phyloP scores from a whole-genome alignment of 2,329 filamentous ascomycete genomes.

The Gaeumannomyces tritici region DNA sequence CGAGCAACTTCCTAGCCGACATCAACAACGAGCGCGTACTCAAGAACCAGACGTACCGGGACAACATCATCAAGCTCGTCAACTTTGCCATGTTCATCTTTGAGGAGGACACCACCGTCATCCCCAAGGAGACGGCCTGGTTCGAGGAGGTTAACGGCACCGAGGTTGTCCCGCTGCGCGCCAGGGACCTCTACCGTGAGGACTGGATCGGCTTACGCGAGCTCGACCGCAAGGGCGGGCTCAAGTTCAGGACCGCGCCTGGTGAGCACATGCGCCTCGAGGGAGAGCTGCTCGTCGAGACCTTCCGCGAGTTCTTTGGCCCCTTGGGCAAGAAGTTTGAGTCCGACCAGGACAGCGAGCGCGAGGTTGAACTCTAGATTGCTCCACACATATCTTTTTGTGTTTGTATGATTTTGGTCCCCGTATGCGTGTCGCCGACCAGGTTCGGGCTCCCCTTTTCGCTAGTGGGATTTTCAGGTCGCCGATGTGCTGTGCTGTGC shows the following conservation, averaged over 20 bases:
- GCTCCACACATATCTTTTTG: not conserved
- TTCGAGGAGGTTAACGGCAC: conserved; percentile 78
- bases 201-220: conserved; percentile 85
- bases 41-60: conserved; percentile 68
- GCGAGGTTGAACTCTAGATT: conserved; percentile 26
- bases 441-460: not conserved
- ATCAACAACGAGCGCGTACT: conserved; percentile 81
- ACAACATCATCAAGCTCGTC: conserved; percentile 59
- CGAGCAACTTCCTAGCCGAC: conserved; percentile 85
- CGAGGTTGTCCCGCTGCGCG: conserved; percentile 55
- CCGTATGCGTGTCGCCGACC: not conserved
- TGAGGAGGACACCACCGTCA: conserved; percentile 71
- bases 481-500: too few species aligned
- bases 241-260: conserved; percentile 63
- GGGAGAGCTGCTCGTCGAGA: conserved; percentile 53
- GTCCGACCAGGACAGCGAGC: conserved; percentile 12
- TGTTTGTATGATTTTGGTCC: not conserved
- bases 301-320: conserved; percentile 60
- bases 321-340: conserved; percentile 30
- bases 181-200: conserved; percentile 69
- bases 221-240: conserved; percentile 68
- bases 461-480: not conserved
- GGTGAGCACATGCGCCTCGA: conserved; percentile 79
- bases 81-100: conserved; percentile 88
- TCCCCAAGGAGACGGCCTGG: conserved; percentile 86